Evolutionary conservation across 2,329 filamentous ascomycete species (phyloP), one percentile per base, ranked within the genome.

Genomic region (Colletotrichum siamense): DNA sequence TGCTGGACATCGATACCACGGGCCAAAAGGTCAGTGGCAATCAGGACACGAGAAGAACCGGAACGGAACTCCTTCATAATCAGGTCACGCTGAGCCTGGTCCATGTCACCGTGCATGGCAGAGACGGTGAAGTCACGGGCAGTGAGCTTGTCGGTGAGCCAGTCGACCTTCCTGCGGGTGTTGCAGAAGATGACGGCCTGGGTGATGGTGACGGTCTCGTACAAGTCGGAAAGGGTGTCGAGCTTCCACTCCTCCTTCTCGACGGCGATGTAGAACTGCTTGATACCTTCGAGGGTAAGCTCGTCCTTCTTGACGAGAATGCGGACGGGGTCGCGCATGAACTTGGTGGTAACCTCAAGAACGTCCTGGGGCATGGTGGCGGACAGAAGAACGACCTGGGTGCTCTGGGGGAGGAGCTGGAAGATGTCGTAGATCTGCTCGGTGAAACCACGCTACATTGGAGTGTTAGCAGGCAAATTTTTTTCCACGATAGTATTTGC

Each of bases 51-150:
- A 80, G 96, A 98, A 86, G 96, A 98, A 81, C 97, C 97, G 81
- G 96, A 98, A 84, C 97, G 96, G 95, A 99, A 99, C 91, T 99
- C 97, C 93, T 99, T 98, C 97, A 99, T 99, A 88, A 99, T 99
- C 85, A 98, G 92, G 88, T 99, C 97, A 93, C 97, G 96, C 92
- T 99, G 96, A 84, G 89, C 90, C 91, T 98, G 96, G 88, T 98
- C 96, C 97, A 99, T 99, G 86, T 99, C 97, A 87, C 97, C 97
- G 92, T 99, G 97, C 97, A 99, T 99, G 89, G 96, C 96, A 52
- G 96, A 98, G 87, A 99, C 97, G 79, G 97, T 99, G 92, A 99
- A 99, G 90, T 99, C 96, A 91, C 96, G 95, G 83, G 95, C 95
- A 83, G 95, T 98, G 86, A 99, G 96, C 94, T 99, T 99, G 90